Base-by-base conservation (phyloP, 495 filamentous ascomycete species). In the Penicillium waksmanii region DNA sequence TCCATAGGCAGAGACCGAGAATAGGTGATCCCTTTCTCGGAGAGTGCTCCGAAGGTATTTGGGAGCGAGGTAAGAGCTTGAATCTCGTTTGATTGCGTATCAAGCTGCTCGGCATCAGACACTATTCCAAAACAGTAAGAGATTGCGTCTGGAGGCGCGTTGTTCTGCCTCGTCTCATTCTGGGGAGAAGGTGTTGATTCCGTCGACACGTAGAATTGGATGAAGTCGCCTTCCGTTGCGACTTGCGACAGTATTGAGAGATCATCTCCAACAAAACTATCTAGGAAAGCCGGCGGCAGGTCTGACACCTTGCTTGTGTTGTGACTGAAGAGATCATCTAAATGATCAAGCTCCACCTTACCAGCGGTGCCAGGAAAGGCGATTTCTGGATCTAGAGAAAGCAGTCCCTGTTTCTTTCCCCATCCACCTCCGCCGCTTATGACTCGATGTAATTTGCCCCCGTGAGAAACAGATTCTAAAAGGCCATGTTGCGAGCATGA, bases 391-490 rank as follows among this genome's bases (percentile, higher is more conserved):
- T 96, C 92, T 0, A 97, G 77, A 8, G 91, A 92, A 6, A 96
- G 76, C 12, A 97, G 79, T 5, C 93, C 93, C 55, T 87, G 85
- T 70, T 96, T 97, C 60, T 84, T 77, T 5, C 93, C 93, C 93
- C 93, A 97, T 47, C 93, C 93, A 52, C 93, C 93, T 60, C 93
- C 93, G 19, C 93, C 93, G 69, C 91, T 95, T 55, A 95, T 85
- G 42, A 91, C 85, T 66, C 80, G 87, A 61, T 87, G 83, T 15
- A 90, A 57, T 57, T 78, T 84, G 52, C 81, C 80, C 15, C 87
- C 85, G 7, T 65, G 63, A 6, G 43, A 49, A 18, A 80, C 56
- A 9, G 65, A 65, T 19, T 68, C 47, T 23, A 52, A 51, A 19
- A 76, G 47, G 36, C 61, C 47, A 50, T 66, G 61, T 18, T 68